Percentiles rank a stretch among this genome's conserved stretches.
These are phyloP conservation scores for Suhomyces ambrosiae DNA, from an alignment of 1,139 yeast species.

Conservation along the genomic window DNA sequence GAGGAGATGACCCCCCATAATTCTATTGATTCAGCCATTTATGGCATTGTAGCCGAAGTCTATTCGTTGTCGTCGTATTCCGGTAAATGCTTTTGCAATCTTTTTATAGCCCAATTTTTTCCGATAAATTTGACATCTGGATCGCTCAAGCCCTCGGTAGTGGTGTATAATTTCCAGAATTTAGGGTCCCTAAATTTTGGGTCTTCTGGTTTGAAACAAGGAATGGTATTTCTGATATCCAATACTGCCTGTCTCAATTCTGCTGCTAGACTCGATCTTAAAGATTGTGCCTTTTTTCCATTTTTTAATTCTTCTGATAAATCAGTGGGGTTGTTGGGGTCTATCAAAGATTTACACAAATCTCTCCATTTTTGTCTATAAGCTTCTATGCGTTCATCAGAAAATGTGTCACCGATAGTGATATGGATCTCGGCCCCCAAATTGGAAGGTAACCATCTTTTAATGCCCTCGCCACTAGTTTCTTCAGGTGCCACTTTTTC, in stretches of 20 bases:
- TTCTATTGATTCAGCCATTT: too few species aligned
- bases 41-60: too few species aligned
- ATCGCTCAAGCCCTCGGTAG: constrained; percentile 64
- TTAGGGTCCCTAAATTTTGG: constrained; percentile 63
- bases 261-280: constrained; percentile 73
- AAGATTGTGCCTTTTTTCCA: constrained; percentile 62
- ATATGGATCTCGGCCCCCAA: constrained; percentile 70
- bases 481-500: constrained; percentile 87
- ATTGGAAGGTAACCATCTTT: constrained; percentile 64
- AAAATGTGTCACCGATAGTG: constrained; percentile 70
- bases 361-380: constrained; percentile 71
- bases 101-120: constrained; percentile 75
- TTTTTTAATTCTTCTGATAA: constrained; percentile 60
- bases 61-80: constrained; percentile 30
- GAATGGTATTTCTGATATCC: constrained; percentile 52
- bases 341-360: constrained; percentile 56
- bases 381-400: constrained; percentile 57
- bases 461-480: constrained; percentile 53
- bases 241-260: constrained; percentile 67
- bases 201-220: constrained; percentile 51
- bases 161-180: constrained; percentile 73
- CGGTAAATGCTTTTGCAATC: constrained; percentile 61
- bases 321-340: constrained; percentile 55
- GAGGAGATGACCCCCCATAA: too few species aligned
- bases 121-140: constrained; percentile 72